Percentiles rank a stretch among this genome's conserved stretches.
Conservation (phyloP, 2,329 filamentous ascomycete genomes). For the Pseudocercospora fuligena region DNA sequence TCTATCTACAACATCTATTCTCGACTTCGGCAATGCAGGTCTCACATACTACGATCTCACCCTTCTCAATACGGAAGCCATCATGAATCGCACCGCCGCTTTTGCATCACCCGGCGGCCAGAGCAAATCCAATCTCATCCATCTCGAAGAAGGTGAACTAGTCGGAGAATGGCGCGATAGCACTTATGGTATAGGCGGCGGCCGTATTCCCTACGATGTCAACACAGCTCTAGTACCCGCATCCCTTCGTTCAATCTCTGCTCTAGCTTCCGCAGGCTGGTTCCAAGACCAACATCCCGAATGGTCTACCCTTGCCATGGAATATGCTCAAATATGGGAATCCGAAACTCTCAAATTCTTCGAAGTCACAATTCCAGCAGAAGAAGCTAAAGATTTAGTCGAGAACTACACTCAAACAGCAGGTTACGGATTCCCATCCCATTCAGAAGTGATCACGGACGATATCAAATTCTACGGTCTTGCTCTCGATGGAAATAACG, state of each 20-base stretch:
- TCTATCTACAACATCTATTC: slow-evolving; percentile 52
- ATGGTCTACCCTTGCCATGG: slow-evolving; percentile 53
- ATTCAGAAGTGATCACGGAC: slow-evolving; percentile 48
- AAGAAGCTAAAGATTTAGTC: slow-evolving; percentile 54
- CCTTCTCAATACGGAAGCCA: slow-evolving; percentile 60
- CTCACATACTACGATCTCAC: slow-evolving; percentile 60
- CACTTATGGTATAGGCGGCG: slow-evolving; percentile 63
- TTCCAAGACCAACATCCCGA: slow-evolving; percentile 54
- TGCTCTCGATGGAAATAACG: slow-evolving; percentile 59
- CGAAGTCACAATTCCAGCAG: slow-evolving; percentile 49
- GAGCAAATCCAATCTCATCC: slow-evolving; percentile 60
- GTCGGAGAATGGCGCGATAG: slow-evolving; percentile 70
- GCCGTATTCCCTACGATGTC: slow-evolving; percentile 67
- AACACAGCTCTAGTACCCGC: slow-evolving; percentile 68
- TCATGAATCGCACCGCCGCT: slow-evolving; percentile 60
- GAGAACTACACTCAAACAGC: slow-evolving; percentile 51
- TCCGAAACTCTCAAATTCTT: slow-evolving; percentile 65
- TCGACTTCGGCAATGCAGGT: slow-evolving; percentile 57
- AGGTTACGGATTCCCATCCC: slow-evolving; percentile 50
- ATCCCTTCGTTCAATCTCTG: slow-evolving; percentile 62
- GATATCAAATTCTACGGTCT: slow-evolving; percentile 62
- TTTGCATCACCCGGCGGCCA: slow-evolving; percentile 58
- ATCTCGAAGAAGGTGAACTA: slow-evolving; percentile 57
- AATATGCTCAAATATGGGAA: slow-evolving; percentile 66
- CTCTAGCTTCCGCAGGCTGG: slow-evolving; percentile 56